Conservation (phyloP, 2,329 filamentous ascomycete species). For the Cladosporium phlei region DNA sequence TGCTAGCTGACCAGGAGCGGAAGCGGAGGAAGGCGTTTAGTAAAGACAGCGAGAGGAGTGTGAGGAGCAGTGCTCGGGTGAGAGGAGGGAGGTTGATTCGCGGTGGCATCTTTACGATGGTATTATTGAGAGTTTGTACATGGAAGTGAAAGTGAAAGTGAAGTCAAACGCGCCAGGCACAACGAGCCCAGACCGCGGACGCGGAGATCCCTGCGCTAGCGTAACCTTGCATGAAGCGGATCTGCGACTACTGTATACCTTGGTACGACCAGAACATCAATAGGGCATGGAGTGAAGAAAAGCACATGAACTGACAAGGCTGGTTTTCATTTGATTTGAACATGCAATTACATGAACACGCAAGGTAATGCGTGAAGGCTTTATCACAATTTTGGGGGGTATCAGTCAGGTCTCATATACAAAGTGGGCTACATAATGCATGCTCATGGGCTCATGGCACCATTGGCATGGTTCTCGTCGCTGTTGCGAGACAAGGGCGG, state of each 20-base stretch:
- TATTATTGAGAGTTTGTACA: not conserved
- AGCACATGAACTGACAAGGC: too few species aligned
- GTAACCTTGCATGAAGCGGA: not conserved
- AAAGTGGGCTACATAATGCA: slow-evolving; percentile 2
- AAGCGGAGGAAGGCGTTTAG: slow-evolving; percentile 76
- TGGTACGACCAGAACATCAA: too few species aligned
- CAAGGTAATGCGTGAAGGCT: too few species aligned
- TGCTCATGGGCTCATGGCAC: slow-evolving; percentile 7
- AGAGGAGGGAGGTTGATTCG: slow-evolving; percentile 90
- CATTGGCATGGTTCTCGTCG: not conserved
- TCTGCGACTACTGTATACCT: too few species aligned
- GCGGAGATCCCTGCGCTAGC: slow-evolving; percentile 7
- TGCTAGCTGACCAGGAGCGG: slow-evolving; percentile 53
- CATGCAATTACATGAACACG: too few species aligned
- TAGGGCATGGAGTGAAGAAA: too few species aligned
- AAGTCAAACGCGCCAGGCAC: too few species aligned
- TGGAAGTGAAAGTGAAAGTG: too few species aligned
- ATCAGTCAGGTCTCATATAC: slow-evolving; percentile 12
- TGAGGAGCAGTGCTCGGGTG: slow-evolving; percentile 74
- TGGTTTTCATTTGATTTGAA: too few species aligned
- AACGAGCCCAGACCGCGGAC: too few species aligned
- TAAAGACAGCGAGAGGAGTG: slow-evolving; percentile 70
- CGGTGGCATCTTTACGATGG: slow-evolving; percentile 14
- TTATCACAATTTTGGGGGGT: not conserved
- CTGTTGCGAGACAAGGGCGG: slow-evolving; percentile 12